Conservation (phyloP, 345 rosid species). For the Syzygium aqueum region DNA sequence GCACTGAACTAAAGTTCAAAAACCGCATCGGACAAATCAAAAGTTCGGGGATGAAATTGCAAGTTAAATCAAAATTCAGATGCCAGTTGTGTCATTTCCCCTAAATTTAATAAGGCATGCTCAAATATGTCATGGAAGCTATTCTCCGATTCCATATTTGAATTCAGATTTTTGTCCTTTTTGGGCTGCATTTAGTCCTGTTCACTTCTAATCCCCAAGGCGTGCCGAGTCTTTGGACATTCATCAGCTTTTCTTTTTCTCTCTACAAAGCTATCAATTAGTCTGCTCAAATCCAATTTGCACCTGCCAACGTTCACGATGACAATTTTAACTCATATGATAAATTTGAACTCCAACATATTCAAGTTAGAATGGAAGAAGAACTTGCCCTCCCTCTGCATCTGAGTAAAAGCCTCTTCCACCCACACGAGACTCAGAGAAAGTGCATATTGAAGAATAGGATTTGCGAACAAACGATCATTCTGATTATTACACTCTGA, state of each 20-base stretch:
- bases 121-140: not conserved
- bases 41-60: accelerated
- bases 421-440: not conserved
- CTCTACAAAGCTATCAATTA: not conserved
- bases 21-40: accelerated
- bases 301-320: not conserved
- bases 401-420: not conserved
- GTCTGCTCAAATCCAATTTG: not conserved
- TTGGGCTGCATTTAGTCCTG: not conserved
- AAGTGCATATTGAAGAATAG: not conserved
- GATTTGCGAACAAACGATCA: not conserved
- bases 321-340: not conserved
- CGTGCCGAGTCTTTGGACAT: not conserved
- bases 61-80: accelerated
- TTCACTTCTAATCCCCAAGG: not conserved
- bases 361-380: not conserved
- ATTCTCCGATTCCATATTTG: not conserved
- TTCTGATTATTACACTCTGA: not conserved
- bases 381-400: not conserved
- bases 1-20: not conserved
- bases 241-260: not conserved
- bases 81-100: not conserved
- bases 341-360: not conserved
- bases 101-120: not conserved
- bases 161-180: not conserved